Evolutionary conservation across 192 early-diverging fungal genomes (phyloP).

Genomic region (Umbelopsis ramanniana): DNA sequence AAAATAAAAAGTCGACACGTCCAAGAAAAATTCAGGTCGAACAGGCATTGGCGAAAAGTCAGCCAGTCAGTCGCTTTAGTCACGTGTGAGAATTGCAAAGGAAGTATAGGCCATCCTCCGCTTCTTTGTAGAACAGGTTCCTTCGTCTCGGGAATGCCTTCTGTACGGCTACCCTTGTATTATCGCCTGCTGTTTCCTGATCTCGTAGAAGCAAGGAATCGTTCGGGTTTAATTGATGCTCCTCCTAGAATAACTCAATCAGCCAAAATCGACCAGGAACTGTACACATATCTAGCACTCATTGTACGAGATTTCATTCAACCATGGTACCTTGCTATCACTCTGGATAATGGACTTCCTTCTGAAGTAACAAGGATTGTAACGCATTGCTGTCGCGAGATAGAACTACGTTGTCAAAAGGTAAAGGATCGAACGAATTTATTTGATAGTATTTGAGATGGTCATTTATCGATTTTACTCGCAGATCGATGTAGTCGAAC

Average conservation of each 20-base stretch:
- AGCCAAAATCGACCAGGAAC: conserved; percentile 54
- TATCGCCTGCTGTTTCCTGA: conserved; percentile 40
- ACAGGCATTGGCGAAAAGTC: too few relatives aligned
- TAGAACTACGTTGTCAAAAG: conserved; percentile 38
- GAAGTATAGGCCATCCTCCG: not conserved
- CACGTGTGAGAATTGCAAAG: not conserved
- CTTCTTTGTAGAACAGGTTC: not conserved
- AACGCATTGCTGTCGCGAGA: not conserved
- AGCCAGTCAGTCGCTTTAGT: too few relatives aligned
- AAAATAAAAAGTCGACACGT: not conserved
- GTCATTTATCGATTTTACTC: not conserved
- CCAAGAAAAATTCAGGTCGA: not conserved
- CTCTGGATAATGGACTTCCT: conserved; percentile 49
- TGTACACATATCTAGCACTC: conserved; percentile 54
- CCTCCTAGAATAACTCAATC: conserved; percentile 42
- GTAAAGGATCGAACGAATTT: conserved; percentile 27
- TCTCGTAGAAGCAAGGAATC: conserved; percentile 28
- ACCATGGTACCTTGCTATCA: conserved; percentile 53
- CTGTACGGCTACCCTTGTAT: conserved; percentile 27
- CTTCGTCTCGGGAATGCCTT: conserved; percentile 7
- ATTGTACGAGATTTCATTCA: conserved; percentile 56
- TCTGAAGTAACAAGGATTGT: conserved; percentile 29
- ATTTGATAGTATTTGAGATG: not conserved
- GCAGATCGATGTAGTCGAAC: conserved; percentile 53
- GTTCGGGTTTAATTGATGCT: conserved; percentile 27